A percentile compares a stretch with the other conserved stretches of the same genome.
phyloP scores from a whole-genome alignment of 2,329 filamentous ascomycete genomes.

The Pseudofabraea citricarpa region DNA sequence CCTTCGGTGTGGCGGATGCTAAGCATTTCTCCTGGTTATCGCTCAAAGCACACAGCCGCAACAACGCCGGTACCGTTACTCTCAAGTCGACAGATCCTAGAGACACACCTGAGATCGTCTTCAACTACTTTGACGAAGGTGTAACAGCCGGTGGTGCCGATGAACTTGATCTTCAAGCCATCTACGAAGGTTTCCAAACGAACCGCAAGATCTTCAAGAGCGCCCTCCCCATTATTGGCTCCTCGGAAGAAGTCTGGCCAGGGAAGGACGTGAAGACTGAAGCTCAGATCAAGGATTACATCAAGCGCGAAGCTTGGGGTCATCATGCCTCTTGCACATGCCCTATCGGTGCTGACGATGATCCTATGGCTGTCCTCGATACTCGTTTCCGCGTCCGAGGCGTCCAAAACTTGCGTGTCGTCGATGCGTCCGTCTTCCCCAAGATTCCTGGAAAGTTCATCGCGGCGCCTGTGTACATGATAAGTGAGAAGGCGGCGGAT shows the following conservation, averaged over 20 bases:
- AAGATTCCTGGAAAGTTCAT: constrained; percentile 46
- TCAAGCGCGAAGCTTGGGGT: constrained; percentile 45
- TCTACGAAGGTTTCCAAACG: constrained; percentile 3
- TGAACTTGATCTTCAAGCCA: constrained; percentile 6
- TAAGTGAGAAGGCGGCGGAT: constrained; percentile 50
- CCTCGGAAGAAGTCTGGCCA: constrained; percentile 37
- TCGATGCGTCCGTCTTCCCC: constrained; percentile 55
- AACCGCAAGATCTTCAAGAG: constrained; percentile 8
- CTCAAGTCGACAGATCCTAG: constrained; percentile 57
- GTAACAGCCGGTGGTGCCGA: constrained; percentile 2
- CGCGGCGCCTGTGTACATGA: constrained; percentile 47
- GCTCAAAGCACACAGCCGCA: constrained; percentile 59
- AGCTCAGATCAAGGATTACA: constrained; percentile 39
- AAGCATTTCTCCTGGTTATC: constrained; percentile 34
- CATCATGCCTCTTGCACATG: constrained; percentile 53
- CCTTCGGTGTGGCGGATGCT: constrained; percentile 28
- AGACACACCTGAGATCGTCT: constrained; percentile 56
- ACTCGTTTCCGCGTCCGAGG: constrained; percentile 50
- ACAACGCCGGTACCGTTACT: constrained; percentile 54
- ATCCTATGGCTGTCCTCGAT: constrained; percentile 45
- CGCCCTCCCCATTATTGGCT: constrained; percentile 31
- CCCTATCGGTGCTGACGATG: constrained; percentile 40
- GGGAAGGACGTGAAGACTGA: constrained; percentile 35
- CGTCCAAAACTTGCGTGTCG: constrained; percentile 49
- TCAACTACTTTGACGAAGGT: constrained; percentile 47